Evolutionary conservation across 495 filamentous ascomycete species (phyloP), one percentile per base, ranked within the genome.

Genomic region (Trichoderma erinaceum): DNA sequence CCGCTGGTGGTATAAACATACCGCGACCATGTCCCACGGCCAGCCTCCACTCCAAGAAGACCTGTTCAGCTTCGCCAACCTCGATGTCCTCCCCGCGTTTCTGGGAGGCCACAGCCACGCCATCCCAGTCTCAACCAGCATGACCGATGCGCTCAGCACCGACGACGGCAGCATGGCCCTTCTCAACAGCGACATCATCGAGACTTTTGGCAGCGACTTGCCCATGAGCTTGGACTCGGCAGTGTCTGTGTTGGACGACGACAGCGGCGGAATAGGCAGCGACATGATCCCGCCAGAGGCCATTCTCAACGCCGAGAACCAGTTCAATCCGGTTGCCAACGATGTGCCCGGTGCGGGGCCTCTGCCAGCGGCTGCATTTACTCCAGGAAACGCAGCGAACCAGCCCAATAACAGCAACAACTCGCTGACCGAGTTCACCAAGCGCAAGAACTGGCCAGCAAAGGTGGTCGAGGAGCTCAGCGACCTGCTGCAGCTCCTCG

Each of bases 391-490:
- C 43, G 73, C 79, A 56, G 78, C 78, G 2, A 48, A 16, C 44
- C 44, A 48, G 12, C 44, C 44, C 44, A 48, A n/a, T 44, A 79
- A 38, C 65, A 66, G 80, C 63, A 85, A 81, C 52, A 92, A 87
- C 75, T 87, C 87, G 11, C 77, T 94, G 72, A 92, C 90, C 68
- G 89, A 93, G 72, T 91, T 91, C 70, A 93, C 90, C 44, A 93
- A 92, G 77, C 82, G 92, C 67, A 85, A 88, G 65, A 94, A 93
- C 71, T 98, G 95, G 95, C 88, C 91, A 5, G 89, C 93, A 72
- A 88, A 90, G 50, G 89, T 97, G 4, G 80, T 99, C 21, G 90
- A 93, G 72, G 95, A 97, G 79, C 82, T 99, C 71, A 89, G 90
- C 71, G 95, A 97, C 75, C 86, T 97, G 70, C 77, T 97, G 35